A percentile compares a stretch with the other conserved stretches of the same genome.
These are phyloP conservation scores for Mortierella antarctica DNA, from an alignment of 192 early-diverging fungal genomes.

Conservation along the genomic window DNA sequence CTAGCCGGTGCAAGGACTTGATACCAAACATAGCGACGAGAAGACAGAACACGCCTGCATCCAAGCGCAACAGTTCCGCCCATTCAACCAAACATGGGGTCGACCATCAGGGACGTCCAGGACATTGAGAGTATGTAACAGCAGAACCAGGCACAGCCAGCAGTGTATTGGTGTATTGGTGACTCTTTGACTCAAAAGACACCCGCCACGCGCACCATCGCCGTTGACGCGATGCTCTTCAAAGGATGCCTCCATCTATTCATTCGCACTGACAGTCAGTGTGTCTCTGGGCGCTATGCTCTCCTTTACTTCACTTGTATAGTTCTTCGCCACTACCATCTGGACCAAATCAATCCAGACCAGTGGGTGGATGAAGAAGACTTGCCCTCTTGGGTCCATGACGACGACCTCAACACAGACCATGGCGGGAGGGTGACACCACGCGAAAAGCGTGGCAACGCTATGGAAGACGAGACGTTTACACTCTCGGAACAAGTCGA, in stretches of 20 bases:
- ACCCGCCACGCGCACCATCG: neutral
- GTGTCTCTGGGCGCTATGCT: neutral
- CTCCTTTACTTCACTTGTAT: neutral
- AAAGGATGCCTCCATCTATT: neutral
- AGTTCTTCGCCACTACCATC: slow-evolving; percentile 65
- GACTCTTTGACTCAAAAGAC: too few species aligned
- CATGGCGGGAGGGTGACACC: slow-evolving; percentile 31
- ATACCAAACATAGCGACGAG: too few species aligned
- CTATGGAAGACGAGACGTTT: slow-evolving; percentile 36
- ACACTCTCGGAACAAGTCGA: slow-evolving; percentile 59
- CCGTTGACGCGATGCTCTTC: neutral
- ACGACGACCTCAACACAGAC: slow-evolving; percentile 44
- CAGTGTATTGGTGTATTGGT: too few species aligned
- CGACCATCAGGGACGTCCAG: slow-evolving; percentile 40
- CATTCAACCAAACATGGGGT: slow-evolving; percentile 15
- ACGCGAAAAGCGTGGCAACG: slow-evolving; percentile 12
- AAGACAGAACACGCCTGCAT: too few species aligned
- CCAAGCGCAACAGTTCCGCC: too few species aligned
- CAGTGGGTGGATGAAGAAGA: slow-evolving; percentile 62
- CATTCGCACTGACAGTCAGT: neutral
- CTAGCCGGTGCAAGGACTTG: too few species aligned
- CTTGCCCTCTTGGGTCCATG: slow-evolving; percentile 51
- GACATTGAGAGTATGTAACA: slow-evolving; percentile 45
- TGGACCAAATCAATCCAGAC: slow-evolving; percentile 61
- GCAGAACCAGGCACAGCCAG: neutral